Percentiles rank a stretch among this genome's conserved stretches.
phyloP scores from a whole-genome alignment of 352 stramenopile genomes.

The Globisporangium nagaii region DNA sequence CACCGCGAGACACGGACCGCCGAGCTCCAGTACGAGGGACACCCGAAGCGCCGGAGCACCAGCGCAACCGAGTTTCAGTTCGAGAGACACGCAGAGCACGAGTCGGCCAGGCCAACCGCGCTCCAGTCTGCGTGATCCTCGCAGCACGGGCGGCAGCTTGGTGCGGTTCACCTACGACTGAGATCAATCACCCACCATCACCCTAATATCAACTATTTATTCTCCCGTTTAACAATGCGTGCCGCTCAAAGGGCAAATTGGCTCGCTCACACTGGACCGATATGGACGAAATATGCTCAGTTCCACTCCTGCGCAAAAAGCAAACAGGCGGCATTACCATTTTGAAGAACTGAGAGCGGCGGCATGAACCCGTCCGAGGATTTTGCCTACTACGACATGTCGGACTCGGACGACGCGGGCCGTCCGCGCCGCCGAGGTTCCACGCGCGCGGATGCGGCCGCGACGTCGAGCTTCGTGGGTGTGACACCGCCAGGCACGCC shows the following conservation, averaged over 20 bases:
- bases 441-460: background rate
- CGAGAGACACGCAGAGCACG: background rate
- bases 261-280: too few relatives aligned
- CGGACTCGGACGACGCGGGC: background rate
- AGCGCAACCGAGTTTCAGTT: background rate
- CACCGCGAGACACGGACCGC: background rate
- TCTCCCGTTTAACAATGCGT: background rate
- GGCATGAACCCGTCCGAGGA: slow-evolving; percentile 2
- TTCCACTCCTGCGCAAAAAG: too few relatives aligned
- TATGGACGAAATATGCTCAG: too few relatives aligned
- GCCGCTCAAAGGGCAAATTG: background rate
- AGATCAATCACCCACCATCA: too few relatives aligned
- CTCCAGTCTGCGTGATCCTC: background rate
- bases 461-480: slow-evolving; percentile 7
- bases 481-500: slow-evolving; percentile 4
- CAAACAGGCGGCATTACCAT: too few relatives aligned
- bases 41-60: background rate
- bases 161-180: slow-evolving; percentile 3
- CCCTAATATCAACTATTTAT: background rate
- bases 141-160: background rate
- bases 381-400: slow-evolving; percentile 7
- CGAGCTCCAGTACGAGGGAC: background rate
- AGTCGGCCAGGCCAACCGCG: background rate
- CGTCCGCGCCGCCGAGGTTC: background rate
- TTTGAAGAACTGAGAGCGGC: too few relatives aligned